Evolutionary conservation across 2,329 filamentous ascomycete species (phyloP), one percentile per base, ranked within the genome.

Genomic region (Epichloe uncinata): DNA sequence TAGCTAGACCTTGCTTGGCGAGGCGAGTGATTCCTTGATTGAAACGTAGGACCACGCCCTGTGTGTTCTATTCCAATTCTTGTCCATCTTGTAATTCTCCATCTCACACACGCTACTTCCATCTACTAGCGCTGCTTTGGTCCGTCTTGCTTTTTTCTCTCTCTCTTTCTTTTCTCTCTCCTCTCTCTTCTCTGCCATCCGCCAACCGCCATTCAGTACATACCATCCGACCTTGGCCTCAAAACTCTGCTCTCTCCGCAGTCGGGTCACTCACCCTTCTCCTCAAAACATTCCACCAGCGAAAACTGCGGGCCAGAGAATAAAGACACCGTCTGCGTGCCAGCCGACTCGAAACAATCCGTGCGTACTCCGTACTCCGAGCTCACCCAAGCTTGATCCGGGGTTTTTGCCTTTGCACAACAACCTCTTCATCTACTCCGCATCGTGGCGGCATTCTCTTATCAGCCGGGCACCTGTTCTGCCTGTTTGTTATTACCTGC

Each of bases 151-250:
- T 20, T 22, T 45, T 33, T 33, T 11, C 9, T 15, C n/a, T 36
- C 8, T 15, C 4, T 6, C 13, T 8, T 2, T 13, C 33, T 36
- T 20, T 4, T 5, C 20, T 36, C n/a, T n/a, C n/a, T 46, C 13
- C 2, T 26, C 6, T 26, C 6, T 26, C 22, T 20, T 15, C 15
- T 36, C 42, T 35, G 44, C 50, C 47, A 47, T 36, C 42, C 44
- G 44, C 50, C 47, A 47, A 26, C 42, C 44, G 44, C 50, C 50
- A 47, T 47, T 30, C 38, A 44, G 37, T 35, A 42, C 50, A 33
- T n/a, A n/a, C 44, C 18, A 18, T 18, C 18, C n/a, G n/a, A n/a
- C n/a, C n/a, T n/a, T n/a, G n/a, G n/a, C n/a, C n/a, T n/a, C n/a
- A n/a, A n/a, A n/a, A n/a, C n/a, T n/a, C n/a, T n/a, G n/a, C n/a